These are phyloP conservation scores for Fistulifera pelliculosa DNA, from an alignment of 108 stramenopile species.

Conservation along the genomic window DNA sequence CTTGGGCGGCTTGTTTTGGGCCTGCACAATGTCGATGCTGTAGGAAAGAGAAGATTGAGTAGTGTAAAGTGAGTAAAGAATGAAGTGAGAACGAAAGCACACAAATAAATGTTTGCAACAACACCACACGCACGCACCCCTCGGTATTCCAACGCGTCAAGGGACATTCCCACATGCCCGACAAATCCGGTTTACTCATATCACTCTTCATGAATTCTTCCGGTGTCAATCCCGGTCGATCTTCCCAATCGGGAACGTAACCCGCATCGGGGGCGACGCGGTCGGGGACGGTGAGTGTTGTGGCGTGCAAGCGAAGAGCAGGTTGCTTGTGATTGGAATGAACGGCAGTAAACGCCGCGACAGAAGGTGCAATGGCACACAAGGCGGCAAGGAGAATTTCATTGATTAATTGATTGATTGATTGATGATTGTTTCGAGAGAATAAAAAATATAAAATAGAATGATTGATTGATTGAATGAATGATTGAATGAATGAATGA, in stretches of 20 bases:
- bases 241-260: constrained; percentile 70
- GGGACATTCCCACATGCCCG: constrained; percentile 85
- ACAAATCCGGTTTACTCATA: constrained; percentile 52
- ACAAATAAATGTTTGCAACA: constrained; percentile 1
- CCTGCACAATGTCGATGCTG: constrained; percentile 51
- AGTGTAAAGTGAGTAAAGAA: not conserved
- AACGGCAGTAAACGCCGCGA: not conserved
- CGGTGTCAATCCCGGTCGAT: constrained; percentile 40
- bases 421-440: no score
- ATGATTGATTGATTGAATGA: no score
- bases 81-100: not conserved
- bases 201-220: constrained; percentile 70
- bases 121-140: constrained; percentile 18
- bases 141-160: constrained; percentile 79
- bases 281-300: constrained; percentile 20
- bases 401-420: no score
- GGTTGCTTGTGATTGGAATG: not conserved
- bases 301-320: not conserved
- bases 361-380: not conserved
- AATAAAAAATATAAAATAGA: no score
- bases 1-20: constrained; percentile 41
- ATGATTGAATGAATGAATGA: no score
- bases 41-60: not conserved
- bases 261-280: constrained; percentile 70
- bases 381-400: no score